These are phyloP conservation scores for Trichoderma virens DNA, from an alignment of 495 filamentous ascomycete genomes.

Conservation along the genomic window DNA sequence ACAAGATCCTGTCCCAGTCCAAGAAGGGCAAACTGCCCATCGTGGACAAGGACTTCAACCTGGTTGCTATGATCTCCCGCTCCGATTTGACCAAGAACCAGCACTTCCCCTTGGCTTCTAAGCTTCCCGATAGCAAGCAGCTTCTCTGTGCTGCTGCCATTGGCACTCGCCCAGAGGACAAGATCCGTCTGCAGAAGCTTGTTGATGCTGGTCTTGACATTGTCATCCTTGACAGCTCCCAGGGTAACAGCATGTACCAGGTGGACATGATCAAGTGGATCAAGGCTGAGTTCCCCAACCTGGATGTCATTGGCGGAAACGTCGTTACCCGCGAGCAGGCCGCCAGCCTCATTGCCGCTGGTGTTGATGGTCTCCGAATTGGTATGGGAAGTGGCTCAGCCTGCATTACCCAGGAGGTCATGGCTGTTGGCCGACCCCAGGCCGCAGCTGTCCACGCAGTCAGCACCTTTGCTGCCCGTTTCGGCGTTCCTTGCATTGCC, in stretches of 20 bases:
- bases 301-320: constrained; percentile 96
- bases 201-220: constrained; percentile 95
- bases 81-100: constrained; percentile 99
- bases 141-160: constrained; percentile 92
- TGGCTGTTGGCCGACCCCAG: constrained; percentile 96
- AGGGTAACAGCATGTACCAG: constrained; percentile 96
- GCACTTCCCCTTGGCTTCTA: constrained; percentile 92
- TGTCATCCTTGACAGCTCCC: constrained; percentile 88
- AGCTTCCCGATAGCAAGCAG: constrained; percentile 95
- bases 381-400: constrained; percentile 98
- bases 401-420: constrained; percentile 99
- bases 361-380: constrained; percentile 93
- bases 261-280: constrained; percentile 94
- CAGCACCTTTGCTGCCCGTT: constrained; percentile 75
- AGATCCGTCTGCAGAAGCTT: constrained; percentile 72
- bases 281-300: constrained; percentile 72
- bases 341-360: constrained; percentile 82
- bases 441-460: constrained; percentile 88
- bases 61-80: constrained; percentile 90
- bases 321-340: constrained; percentile 96
- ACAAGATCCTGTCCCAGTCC: constrained; percentile 83
- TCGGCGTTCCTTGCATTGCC: constrained; percentile 96
- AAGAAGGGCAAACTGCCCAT: constrained; percentile 99
- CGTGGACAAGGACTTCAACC: constrained; percentile 76
- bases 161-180: constrained; percentile 89